Conservation (phyloP, 1,284 basidiomycete species). For the Cryptococcus deneoformans region DNA sequence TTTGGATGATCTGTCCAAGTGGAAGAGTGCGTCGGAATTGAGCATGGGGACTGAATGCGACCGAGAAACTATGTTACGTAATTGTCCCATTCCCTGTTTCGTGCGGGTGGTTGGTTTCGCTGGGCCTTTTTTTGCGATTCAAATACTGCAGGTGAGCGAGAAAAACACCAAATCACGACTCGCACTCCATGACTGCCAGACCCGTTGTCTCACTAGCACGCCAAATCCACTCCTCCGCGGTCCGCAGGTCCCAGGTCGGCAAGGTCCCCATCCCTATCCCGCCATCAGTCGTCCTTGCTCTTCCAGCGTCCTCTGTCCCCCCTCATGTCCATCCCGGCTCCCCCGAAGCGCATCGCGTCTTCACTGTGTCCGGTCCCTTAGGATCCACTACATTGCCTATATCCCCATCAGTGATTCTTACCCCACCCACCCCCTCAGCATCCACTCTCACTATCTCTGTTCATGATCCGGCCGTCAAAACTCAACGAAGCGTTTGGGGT, state of each 20-base stretch:
- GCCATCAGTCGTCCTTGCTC: slow-evolving; percentile 61
- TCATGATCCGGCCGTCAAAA: slow-evolving; percentile 66
- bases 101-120: neutral
- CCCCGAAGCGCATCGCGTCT: slow-evolving; percentile 22
- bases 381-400: slow-evolving; percentile 69
- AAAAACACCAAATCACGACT: neutral
- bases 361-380: slow-evolving; percentile 66
- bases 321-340: slow-evolving; percentile 22
- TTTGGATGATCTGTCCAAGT: neutral
- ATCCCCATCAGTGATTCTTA: slow-evolving; percentile 58
- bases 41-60: too few species aligned
- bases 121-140: too few species aligned
- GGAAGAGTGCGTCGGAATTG: neutral
- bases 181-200: neutral
- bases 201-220: slow-evolving; percentile 3
- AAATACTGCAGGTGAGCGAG: neutral
- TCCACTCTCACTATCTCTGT: slow-evolving; percentile 56
- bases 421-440: slow-evolving; percentile 18
- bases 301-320: slow-evolving; percentile 31
- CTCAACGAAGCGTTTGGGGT: slow-evolving; percentile 89
- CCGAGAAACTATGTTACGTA: too few species aligned
- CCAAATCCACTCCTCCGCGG: slow-evolving; percentile 27
- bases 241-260: slow-evolving; percentile 63
- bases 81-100: too few species aligned
- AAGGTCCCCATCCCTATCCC: slow-evolving; percentile 73